Percentiles rank a stretch among this genome's conserved stretches.
phyloP scores from a whole-genome alignment of 176 grass and related monocot genomes.

The Calamus simplicifolius region DNA sequence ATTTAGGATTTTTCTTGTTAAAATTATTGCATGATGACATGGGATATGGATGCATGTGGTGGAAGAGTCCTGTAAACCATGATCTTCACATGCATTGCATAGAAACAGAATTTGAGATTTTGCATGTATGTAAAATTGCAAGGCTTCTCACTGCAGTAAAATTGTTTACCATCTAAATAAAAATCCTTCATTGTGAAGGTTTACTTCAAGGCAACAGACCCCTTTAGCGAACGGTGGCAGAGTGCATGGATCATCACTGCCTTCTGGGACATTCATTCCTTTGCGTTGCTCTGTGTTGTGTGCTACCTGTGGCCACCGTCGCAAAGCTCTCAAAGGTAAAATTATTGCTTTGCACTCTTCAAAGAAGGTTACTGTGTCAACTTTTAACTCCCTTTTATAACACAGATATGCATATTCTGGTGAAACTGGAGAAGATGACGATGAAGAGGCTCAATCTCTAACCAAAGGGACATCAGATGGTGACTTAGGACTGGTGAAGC shows the following conservation, averaged over 20 bases:
- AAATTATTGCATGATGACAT: no score
- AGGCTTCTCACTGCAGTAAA: neutral
- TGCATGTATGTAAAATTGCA: no score
- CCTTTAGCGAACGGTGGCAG: slow-evolving; percentile 96
- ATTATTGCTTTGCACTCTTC: neutral
- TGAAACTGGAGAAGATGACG: slow-evolving; percentile 63
- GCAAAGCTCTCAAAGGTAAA: slow-evolving; percentile 91
- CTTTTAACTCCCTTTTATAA: neutral
- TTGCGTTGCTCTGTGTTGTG: slow-evolving; percentile 72
- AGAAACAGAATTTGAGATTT: no score
- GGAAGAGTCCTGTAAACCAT: no score
- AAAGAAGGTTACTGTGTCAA: no score
- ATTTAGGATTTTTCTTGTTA: no score
- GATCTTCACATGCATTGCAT: no score
- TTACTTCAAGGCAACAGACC: slow-evolving; percentile 97
- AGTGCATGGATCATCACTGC: slow-evolving; percentile 97
- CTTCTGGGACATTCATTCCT: slow-evolving; percentile 90
- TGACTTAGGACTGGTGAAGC: slow-evolving; percentile 74
- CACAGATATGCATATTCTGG: slow-evolving; percentile 94
- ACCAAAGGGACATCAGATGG: slow-evolving; percentile 61
- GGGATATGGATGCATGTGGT: no score
- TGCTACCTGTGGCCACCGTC: slow-evolving; percentile 96
- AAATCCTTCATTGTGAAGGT: slow-evolving; percentile 44
- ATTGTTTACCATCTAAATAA: slow-evolving; percentile 6
- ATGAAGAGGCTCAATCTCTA: slow-evolving; percentile 84